Evolutionary conservation across 1,284 basidiomycete species (phyloP), one percentile per base, ranked within the genome.

Genomic region (Entoloma clypeatum): DNA sequence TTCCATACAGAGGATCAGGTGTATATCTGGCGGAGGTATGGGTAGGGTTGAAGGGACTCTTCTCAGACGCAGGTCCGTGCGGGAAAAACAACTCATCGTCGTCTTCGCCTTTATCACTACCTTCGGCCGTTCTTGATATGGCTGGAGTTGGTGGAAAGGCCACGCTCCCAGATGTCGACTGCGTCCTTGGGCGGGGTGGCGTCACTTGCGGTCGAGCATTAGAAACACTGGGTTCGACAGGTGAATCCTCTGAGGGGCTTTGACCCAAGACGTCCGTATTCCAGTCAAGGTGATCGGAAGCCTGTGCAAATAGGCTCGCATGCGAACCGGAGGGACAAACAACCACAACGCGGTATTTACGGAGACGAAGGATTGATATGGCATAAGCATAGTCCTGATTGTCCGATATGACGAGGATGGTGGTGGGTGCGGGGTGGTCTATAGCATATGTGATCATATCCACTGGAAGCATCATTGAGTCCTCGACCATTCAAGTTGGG

Each of bases 401-500:
- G 2, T 64, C 68, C 3, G 75, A 72, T 26, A 79, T 72, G 14
- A 79, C 51, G 13, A 76, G 54, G 27, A 76, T 63, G 2, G 74
- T 75, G 14, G 65, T 59, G 1, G 70, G 68, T 5, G 59, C 41
- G 0, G 69, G 62, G 41, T 71, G 67, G 54, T 80, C 77, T 52
- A 76, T 67, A 0, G 72, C 73, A 49, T 72, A 72, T 1, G 68
- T 57, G 35, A 81, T 54, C 63, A 80, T 71, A 47, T 81, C 79
- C 14, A 61, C 65, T 68, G 36, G 11, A 18, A 33, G 8, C 11
- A 14, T 16, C 4, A 7, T 21, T 30, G 30, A 43, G 28, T 35
- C 4, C 18, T 23, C 6, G 14, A 14, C 39, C 17, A 33, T 26
- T 6, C 13, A 10, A 27, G 10, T 9, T n/a, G 14, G 26, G 3